Percentiles rank a stretch among this genome's conserved stretches.
phyloP scores from a whole-genome alignment of 257 asterid species.

The Asclepias syriaca region DNA sequence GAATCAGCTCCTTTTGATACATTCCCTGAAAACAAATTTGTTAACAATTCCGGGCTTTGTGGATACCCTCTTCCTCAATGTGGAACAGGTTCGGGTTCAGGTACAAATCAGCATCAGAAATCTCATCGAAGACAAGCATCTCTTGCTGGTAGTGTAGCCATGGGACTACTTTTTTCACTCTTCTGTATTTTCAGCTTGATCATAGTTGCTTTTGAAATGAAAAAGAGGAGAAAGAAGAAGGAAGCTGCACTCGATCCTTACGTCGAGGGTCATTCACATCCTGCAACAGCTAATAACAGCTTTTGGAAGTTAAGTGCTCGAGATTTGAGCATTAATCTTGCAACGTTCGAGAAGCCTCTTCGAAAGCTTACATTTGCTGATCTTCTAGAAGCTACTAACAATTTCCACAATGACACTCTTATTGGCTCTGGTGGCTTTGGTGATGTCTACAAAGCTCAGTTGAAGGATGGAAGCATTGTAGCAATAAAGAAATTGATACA shows the following conservation, averaged over 20 bases:
- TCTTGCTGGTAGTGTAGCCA: conserved; percentile 76
- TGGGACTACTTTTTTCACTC: conserved; percentile 71
- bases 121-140: conserved; percentile 61
- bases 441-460: conserved; percentile 78
- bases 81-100: conserved; percentile 24
- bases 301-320: conserved; percentile 63
- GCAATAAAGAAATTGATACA: conserved; percentile 86
- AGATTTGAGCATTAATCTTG: conserved; percentile 65
- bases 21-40: conserved; percentile 53
- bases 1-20: conserved; percentile 81
- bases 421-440: conserved; percentile 95
- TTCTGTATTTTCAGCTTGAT: conserved; percentile 74
- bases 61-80: conserved; percentile 75
- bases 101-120: conserved; percentile 27
- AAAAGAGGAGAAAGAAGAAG: conserved; percentile 58
- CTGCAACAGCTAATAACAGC: conserved; percentile 48
- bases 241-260: conserved; percentile 61
- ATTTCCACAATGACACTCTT: conserved; percentile 65
- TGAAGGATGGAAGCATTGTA: conserved; percentile 76
- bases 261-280: conserved; percentile 57
- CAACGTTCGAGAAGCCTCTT: conserved; percentile 83
- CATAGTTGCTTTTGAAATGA: conserved; percentile 60
- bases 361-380: conserved; percentile 84
- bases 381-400: conserved; percentile 81
- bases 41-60: conserved; percentile 77